phyloP scores from a whole-genome alignment of 225 moss, liverwort and hornwort species.

The Asterella californica region DNA sequence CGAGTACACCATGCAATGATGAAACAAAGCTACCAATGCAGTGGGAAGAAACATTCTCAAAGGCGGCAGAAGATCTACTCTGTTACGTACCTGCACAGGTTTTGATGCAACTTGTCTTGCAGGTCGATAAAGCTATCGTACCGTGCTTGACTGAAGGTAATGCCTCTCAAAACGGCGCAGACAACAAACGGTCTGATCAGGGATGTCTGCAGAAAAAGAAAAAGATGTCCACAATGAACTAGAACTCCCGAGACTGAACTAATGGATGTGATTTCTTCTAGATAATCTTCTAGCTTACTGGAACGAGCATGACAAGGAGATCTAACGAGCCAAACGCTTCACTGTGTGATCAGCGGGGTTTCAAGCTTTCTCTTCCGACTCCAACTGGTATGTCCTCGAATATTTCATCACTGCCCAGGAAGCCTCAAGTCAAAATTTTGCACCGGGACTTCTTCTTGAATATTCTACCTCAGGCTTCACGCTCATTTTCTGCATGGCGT shows the following conservation, averaged over 20 bases:
- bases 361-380: not conserved
- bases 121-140: slow-evolving; percentile 92
- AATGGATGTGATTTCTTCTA: not conserved
- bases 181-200: slow-evolving; percentile 72
- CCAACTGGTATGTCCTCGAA: not conserved
- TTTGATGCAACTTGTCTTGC: slow-evolving; percentile 94
- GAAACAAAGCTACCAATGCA: too few relatives aligned
- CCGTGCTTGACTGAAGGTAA: slow-evolving; percentile 65
- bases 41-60: not conserved
- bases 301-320: not conserved
- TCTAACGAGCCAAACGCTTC: not conserved
- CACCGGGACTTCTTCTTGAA: not conserved
- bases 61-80: not conserved
- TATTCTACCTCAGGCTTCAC: slow-evolving; percentile 75
- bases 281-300: not conserved
- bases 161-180: slow-evolving; percentile 80
- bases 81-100: slow-evolving; percentile 69
- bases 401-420: not conserved
- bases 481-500: slow-evolving; percentile 59
- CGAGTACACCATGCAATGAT: too few relatives aligned
- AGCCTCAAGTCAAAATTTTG: not conserved
- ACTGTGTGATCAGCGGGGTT: not conserved
- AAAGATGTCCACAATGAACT: not conserved
- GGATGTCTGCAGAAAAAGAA: slow-evolving; percentile 57
- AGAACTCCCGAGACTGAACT: not conserved